Evolutionary conservation across 441 rosid species (phyloP).

Genomic region (Aleurites moluccanus): DNA sequence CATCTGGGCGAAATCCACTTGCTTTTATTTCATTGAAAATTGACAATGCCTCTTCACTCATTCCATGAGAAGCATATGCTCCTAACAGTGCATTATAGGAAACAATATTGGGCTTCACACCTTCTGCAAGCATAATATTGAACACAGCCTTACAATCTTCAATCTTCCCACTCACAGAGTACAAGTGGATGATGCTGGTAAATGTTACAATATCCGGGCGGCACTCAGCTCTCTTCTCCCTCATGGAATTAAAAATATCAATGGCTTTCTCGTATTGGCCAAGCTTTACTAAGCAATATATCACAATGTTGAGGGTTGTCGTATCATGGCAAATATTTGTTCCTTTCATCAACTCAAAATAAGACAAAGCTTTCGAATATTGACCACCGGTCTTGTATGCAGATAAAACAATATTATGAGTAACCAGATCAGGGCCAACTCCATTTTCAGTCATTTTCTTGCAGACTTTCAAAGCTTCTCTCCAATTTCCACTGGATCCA

Average conservation of each 20-base stretch:
- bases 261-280: slow-evolving; percentile 69
- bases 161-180: slow-evolving; percentile 70
- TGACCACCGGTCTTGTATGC: slow-evolving; percentile 83
- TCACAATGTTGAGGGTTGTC: slow-evolving; percentile 78
- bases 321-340: slow-evolving; percentile 81
- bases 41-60: slow-evolving; percentile 73
- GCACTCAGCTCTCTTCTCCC: slow-evolving; percentile 67
- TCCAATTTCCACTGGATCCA: slow-evolving; percentile 97
- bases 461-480: slow-evolving; percentile 79
- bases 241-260: slow-evolving; percentile 74
- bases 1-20: slow-evolving; percentile 64
- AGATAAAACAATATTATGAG: slow-evolving; percentile 85
- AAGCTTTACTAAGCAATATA: slow-evolving; percentile 73
- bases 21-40: slow-evolving; percentile 66
- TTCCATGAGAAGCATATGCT: slow-evolving; percentile 84
- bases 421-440: slow-evolving; percentile 91
- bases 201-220: slow-evolving; percentile 76
- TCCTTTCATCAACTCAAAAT: slow-evolving; percentile 87
- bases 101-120: slow-evolving; percentile 74
- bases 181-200: slow-evolving; percentile 72
- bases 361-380: slow-evolving; percentile 76
- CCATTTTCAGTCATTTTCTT: slow-evolving; percentile 96
- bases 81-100: slow-evolving; percentile 76
- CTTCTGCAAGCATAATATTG: slow-evolving; percentile 78
- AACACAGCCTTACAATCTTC: slow-evolving; percentile 75